Evolutionary conservation across 768 basidiomycete species (phyloP).

Genomic region (Boletellus sp.): DNA sequence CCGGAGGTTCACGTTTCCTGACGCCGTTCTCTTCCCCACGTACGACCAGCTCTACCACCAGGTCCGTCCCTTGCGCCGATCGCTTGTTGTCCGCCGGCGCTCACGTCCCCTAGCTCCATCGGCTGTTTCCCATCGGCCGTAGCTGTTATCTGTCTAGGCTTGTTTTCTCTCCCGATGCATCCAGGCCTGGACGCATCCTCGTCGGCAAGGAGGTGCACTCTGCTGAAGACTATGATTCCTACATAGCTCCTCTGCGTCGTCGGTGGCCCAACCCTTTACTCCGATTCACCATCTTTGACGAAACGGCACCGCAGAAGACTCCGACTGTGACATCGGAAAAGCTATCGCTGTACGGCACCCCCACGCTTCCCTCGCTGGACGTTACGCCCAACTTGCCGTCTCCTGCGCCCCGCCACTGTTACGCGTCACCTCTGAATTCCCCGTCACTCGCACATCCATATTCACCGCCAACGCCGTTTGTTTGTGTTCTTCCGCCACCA

Average conservation of each 20-base stretch:
- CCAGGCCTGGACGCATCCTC: conserved; percentile 51
- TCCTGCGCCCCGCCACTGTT: not conserved
- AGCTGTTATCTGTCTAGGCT: conserved; percentile 63
- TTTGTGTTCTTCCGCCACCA: conserved; percentile 14
- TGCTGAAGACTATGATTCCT: conserved; percentile 52
- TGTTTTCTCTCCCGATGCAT: conserved; percentile 63
- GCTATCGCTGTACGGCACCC: conserved; percentile 4
- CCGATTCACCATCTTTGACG: conserved; percentile 60
- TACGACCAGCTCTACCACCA: conserved; percentile 60
- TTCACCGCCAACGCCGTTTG: conserved; percentile 24
- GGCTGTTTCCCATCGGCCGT: conserved; percentile 62
- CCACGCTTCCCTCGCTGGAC: not conserved
- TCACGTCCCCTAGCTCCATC: conserved; percentile 52
- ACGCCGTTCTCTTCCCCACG: conserved; percentile 53
- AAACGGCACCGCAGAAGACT: conserved; percentile 36
- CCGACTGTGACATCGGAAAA: conserved; percentile 14
- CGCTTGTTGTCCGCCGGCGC: conserved; percentile 8
- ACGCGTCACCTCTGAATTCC: not conserved
- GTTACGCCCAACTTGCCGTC: not conserved
- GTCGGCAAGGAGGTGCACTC: conserved; percentile 58
- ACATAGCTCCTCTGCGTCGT: conserved; percentile 48
- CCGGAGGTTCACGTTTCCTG: conserved; percentile 59
- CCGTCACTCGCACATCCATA: conserved; percentile 6
- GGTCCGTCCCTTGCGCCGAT: conserved; percentile 37
- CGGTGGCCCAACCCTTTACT: conserved; percentile 58